Percentiles rank a stretch among this genome's conserved stretches.
Evolutionary conservation across 208 protist genomes (phyloP).

Genomic region (Strigomonas galati): DNA sequence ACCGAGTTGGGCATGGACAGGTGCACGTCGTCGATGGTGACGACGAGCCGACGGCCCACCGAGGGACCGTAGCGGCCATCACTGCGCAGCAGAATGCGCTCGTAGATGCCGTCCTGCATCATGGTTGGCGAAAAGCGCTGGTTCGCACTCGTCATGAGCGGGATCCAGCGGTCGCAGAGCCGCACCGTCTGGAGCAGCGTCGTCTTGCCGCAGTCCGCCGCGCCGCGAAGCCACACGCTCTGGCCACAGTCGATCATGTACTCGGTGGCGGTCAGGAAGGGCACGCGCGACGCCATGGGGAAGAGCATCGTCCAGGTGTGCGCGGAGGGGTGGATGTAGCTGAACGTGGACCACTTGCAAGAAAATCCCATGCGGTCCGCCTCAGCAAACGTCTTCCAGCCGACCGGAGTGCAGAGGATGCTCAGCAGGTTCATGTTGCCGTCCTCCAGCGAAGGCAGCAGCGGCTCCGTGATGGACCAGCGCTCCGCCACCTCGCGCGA

Average conservation of each 20-base stretch:
- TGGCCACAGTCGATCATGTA: conserved; percentile 75
- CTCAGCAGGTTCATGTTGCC: conserved; percentile 39
- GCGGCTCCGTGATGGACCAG: conserved; percentile 16
- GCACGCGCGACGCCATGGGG: conserved; percentile 42
- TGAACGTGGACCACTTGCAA: conserved; percentile 39
- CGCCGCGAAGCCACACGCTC: conserved; percentile 60
- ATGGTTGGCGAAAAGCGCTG: conserved; percentile 31
- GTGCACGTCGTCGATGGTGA: conserved; percentile 87
- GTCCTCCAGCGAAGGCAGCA: conserved; percentile 26
- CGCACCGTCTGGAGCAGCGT: conserved; percentile 61
- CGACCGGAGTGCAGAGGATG: conserved; percentile 38
- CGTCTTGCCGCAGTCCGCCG: conserved; percentile 54
- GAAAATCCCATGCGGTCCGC: conserved; percentile 32
- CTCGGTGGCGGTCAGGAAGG: conserved; percentile 54
- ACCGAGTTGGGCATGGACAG: conserved; percentile 26
- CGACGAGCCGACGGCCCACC: conserved; percentile 60
- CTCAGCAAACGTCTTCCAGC: conserved; percentile 70
- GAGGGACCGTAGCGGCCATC: conserved; percentile 51
- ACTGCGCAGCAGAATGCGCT: conserved; percentile 38
- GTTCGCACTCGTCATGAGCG: conserved; percentile 51
- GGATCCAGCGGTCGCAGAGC: conserved; percentile 52
- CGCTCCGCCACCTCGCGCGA: conserved; percentile 16
- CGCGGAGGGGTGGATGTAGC: conserved; percentile 27
- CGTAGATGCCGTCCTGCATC: conserved; percentile 62
- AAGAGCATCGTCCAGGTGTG: conserved; percentile 65